These are phyloP conservation scores for Neopestalotiopsis clavispora DNA, from an alignment of 2,329 filamentous ascomycete genomes.

Conservation along the genomic window DNA sequence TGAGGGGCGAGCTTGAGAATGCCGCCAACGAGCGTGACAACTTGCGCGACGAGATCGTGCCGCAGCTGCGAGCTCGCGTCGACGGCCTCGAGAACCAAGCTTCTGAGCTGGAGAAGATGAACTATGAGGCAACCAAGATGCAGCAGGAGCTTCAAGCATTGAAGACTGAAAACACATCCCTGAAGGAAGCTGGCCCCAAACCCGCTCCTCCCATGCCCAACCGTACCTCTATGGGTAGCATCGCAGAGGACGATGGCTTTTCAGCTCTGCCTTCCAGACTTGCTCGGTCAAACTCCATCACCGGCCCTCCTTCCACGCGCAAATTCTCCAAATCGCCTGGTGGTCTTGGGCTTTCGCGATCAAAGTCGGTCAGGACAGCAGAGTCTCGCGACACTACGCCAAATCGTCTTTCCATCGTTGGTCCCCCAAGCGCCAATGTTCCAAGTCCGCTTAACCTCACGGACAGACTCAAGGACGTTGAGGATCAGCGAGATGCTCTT, in stretches of 20 bases:
- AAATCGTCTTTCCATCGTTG: background rate
- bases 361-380: conserved; percentile 60
- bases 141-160: conserved; percentile 82
- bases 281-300: conserved; percentile 47
- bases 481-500: conserved; percentile 90
- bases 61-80: conserved; percentile 75
- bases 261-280: conserved; percentile 35
- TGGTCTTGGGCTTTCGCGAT: conserved; percentile 57
- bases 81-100: conserved; percentile 80
- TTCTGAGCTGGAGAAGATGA: conserved; percentile 72
- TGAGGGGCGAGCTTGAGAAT: conserved; percentile 81
- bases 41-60: conserved; percentile 85
- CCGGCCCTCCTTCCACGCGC: conserved; percentile 34
- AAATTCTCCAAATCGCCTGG: conserved; percentile 30
- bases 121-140: conserved; percentile 82
- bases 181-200: conserved; percentile 42
- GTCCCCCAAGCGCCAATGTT: background rate
- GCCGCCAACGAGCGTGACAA: conserved; percentile 90
- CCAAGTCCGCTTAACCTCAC: conserved; percentile 47
- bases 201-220: no score
- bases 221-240: conserved; percentile 30
- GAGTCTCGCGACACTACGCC: conserved; percentile 65
- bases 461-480: conserved; percentile 88
- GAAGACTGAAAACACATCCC: conserved; percentile 67
- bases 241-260: conserved; percentile 38